Conservation (phyloP, 1,284 basidiomycete species). For the Limonomyces culmigenus region DNA sequence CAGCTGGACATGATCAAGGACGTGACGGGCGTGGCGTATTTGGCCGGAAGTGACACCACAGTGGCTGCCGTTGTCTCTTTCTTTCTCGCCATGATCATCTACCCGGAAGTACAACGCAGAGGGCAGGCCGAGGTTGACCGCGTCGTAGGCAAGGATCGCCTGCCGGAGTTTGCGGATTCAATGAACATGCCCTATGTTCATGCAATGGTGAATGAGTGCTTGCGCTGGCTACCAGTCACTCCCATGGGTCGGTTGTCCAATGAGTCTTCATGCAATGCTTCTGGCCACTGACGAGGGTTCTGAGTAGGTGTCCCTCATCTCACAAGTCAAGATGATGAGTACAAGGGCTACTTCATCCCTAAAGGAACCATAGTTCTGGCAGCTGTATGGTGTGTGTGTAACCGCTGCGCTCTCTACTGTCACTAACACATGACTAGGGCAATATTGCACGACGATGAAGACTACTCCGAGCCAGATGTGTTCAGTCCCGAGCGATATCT, state of each 20-base stretch:
- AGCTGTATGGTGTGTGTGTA: slow-evolving; percentile 11
- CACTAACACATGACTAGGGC: slow-evolving; percentile 2
- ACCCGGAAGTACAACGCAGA: slow-evolving; percentile 12
- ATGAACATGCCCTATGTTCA: slow-evolving; percentile 12
- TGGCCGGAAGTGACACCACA: too few relatives aligned
- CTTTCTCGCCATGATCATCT: slow-evolving; percentile 11
- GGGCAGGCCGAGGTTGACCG: slow-evolving; percentile 15
- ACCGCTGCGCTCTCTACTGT: not conserved
- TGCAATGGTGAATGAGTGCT: slow-evolving; percentile 13
- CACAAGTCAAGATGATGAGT: slow-evolving; percentile 9
- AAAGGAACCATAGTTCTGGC: slow-evolving; percentile 8
- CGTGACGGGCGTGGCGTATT: too few relatives aligned
- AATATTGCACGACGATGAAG: slow-evolving; percentile 6
- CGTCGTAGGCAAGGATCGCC: slow-evolving; percentile 12
- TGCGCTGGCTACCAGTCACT: slow-evolving; percentile 6
- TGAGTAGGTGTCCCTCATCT: slow-evolving; percentile 14
- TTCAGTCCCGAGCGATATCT: slow-evolving; percentile 11
- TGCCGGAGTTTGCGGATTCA: slow-evolving; percentile 15
- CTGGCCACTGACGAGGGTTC: too few relatives aligned
- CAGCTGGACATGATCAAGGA: too few relatives aligned
- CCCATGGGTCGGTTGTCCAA: slow-evolving; percentile 2
- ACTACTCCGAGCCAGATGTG: slow-evolving; percentile 6
- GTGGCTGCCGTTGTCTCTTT: too few relatives aligned
- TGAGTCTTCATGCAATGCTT: too few relatives aligned
- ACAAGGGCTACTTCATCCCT: slow-evolving; percentile 10